Evolutionary conservation across 2,329 filamentous ascomycete species (phyloP), one percentile per base, ranked within the genome.

Genomic region (Alternaria conjuncta): DNA sequence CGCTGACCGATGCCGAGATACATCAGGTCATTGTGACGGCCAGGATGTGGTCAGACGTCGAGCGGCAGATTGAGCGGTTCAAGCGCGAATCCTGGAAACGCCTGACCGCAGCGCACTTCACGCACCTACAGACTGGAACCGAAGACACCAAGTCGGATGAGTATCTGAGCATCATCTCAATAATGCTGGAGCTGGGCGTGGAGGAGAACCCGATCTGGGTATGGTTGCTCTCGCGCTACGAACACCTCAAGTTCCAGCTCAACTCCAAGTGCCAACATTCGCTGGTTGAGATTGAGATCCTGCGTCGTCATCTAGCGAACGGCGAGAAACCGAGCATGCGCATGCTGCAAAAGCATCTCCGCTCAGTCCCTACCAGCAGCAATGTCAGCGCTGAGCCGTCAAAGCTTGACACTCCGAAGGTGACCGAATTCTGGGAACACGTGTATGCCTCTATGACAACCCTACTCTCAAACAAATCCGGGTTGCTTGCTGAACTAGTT

Each of bases 151-250:
- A 90, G 43, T 84, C 87, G 6, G 93, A 95, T 75, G 93, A 97
- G 77, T 92, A 97, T 74, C 93, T 97, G 88, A 93, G 97, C 76
- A 85, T 97, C 51, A 98, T 99, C 58, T 86, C 89, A 21, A 85
- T 97, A 36, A 85, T 99, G 57, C 83, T 99, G n/a, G 95, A 99
- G 79, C 84, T 99, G 20, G 96, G 96, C 7, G 94, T 97, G 3
- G 92, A 97, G 10, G 94, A 98, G 63, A 99, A 97, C 72, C 96
- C 96, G 2, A 97, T 99, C 66, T 97, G 93, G 92, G 87, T 96
- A 11, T 99, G 96, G 94, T 88, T 99, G 25, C 84, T 95, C 59
- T 97, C 93, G 74, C 90, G 93, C 49, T 96, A 94, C 75, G 93
- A 97, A 68, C 90, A 94, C 74, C 85, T 99, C 60, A 97, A 96